Evolutionary conservation across 2,329 filamentous ascomycete species (phyloP).

Genomic region (Penicillium sp.): DNA sequence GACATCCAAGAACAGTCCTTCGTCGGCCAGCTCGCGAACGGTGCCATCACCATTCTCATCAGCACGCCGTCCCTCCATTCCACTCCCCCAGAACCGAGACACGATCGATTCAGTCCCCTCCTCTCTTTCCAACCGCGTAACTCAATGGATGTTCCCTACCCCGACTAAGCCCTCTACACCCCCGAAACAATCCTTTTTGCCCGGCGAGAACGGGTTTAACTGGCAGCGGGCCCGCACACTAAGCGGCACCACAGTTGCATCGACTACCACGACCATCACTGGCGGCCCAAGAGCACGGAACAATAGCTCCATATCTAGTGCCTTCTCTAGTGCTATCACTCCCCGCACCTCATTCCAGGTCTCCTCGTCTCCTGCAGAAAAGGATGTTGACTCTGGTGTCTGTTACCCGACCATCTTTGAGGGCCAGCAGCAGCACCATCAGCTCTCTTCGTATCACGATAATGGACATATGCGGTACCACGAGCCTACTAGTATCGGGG

Average conservation of each 20-base stretch:
- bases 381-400: slow-evolving; percentile 19
- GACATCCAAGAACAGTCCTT: slow-evolving; percentile 12
- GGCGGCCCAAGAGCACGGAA: slow-evolving; percentile 13
- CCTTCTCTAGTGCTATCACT: slow-evolving; percentile 15
- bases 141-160: slow-evolving; percentile 33
- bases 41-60: slow-evolving; percentile 25
- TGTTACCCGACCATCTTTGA: slow-evolving; percentile 30
- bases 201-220: slow-evolving; percentile 19
- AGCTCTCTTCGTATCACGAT: slow-evolving; percentile 3
- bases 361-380: slow-evolving; percentile 16
- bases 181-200: slow-evolving; percentile 14
- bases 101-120: slow-evolving; percentile 15
- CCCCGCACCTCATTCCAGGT: slow-evolving; percentile 16
- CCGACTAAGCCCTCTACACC: slow-evolving; percentile 11
- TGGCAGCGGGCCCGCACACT: slow-evolving; percentile 34
- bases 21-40: slow-evolving; percentile 18
- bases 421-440: slow-evolving; percentile 19
- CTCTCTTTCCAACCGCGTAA: slow-evolving; percentile 27
- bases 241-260: slow-evolving; percentile 37
- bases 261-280: slow-evolving; percentile 27
- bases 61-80: slow-evolving; percentile 23
- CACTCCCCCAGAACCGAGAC: slow-evolving; percentile 15
- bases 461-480: slow-evolving; percentile 18
- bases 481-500: slow-evolving; percentile 29
- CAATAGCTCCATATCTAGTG: slow-evolving; percentile 33